Conservation (phyloP, 176 grass and related monocot species). For the Themeda triandra region DNA sequence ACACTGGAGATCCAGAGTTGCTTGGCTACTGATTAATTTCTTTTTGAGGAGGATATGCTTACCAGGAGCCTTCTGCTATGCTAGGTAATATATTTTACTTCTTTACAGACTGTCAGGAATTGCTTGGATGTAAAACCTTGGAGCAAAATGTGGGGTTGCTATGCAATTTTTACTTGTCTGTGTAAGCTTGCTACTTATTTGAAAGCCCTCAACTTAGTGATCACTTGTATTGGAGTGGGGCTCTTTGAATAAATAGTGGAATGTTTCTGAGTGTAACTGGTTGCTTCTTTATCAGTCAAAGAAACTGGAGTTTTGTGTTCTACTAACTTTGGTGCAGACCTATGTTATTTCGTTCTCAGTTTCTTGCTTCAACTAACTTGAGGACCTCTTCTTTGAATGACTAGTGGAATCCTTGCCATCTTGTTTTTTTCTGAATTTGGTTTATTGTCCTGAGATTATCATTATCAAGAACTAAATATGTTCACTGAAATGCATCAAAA, state of each 20-base stretch:
- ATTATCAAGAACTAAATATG: neutral
- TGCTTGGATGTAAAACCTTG: constrained; percentile 16
- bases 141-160: too few species aligned
- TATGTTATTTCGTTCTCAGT: neutral
- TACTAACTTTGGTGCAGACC: neutral
- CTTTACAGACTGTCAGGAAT: constrained; percentile 11
- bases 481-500: neutral
- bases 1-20: constrained; percentile 68
- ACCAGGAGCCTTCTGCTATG: neutral
- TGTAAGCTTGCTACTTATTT: constrained; percentile 8
- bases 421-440: neutral
- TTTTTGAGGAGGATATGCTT: neutral
- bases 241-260: neutral
- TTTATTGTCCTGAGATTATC: neutral
- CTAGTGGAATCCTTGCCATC: neutral
- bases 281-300: neutral
- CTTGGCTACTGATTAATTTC: constrained; percentile 60
- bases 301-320: neutral
- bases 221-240: neutral
- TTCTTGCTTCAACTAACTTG: neutral
- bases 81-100: constrained; percentile 34
- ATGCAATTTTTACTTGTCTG: constrained; percentile 26
- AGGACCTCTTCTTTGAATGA: neutral
- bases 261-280: neutral
- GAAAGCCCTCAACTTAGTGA: neutral